Base-by-base conservation (phyloP, 2,329 filamentous ascomycete species). In the Beauveria australis region DNA sequence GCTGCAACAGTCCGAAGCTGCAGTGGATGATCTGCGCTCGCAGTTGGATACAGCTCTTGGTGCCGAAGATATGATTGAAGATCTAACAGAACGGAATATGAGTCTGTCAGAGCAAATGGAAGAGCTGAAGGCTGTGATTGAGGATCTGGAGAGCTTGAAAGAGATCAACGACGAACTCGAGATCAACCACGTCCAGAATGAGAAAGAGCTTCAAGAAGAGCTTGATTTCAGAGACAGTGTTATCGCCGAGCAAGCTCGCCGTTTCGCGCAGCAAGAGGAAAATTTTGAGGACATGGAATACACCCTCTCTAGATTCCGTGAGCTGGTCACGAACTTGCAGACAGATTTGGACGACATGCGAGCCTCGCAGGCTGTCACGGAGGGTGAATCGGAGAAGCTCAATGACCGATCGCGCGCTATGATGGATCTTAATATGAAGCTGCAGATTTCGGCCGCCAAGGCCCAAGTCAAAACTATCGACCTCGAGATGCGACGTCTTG, bases 151-250 rank as follows among this genome's bases (percentile, higher is more conserved):
- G 72, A 91, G 84, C 63, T 77, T 97, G 58, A 92, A 92, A 71
- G 93, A 99, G 70, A 86, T 97, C 67, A 95, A 91, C 67, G 92
- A 97, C 68, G 94, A 99, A 74, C 84, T 99, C 3, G 92, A 97
- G 71, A 84, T 91, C 67, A 96, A 96, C 70, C 92, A 97, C 69
- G 84, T 94, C 4, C 92, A 97, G 70, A 90, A 92, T 41, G 91
- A 96, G 71, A 96, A 93, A 72, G 92, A 97, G 71, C 84, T 99
- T 74, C 92, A 96, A 71, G 89, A 95, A 67, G 92, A 97, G 68
- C 84, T 97, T 60, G 92, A 97, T 70, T 89, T 91, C 75, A 91
- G 89, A 72, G 92, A 97, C 65, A 84, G 82, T 59, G 77, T 96
- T 63, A 89, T 97, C 64, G 81, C 84, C n/a, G 93, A 97, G 70